phyloP scores from a whole-genome alignment of 2,329 filamentous ascomycete species.

The Penicillium psychrosexuale region DNA sequence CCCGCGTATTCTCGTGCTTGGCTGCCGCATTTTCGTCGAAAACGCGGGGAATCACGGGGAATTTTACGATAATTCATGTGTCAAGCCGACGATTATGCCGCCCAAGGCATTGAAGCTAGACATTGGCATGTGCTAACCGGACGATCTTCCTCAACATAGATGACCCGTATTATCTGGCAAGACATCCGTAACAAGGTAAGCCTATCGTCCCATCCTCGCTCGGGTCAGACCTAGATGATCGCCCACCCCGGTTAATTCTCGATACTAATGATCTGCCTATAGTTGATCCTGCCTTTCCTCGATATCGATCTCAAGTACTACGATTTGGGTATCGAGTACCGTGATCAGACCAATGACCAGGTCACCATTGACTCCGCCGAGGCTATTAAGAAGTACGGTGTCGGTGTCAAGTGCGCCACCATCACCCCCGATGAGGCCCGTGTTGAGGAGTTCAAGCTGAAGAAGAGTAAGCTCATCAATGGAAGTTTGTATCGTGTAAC shows the following conservation, averaged over 20 bases:
- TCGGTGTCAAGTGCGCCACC: constrained; percentile 98
- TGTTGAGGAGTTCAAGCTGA: constrained; percentile 96
- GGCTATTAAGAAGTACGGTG: constrained; percentile 98
- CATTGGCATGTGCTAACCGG: constrained; percentile 21
- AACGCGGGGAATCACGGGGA: constrained; percentile 36
- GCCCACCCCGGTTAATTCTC: not conserved
- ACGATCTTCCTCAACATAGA: constrained; percentile 50
- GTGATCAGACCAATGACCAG: constrained; percentile 93
- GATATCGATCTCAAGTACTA: constrained; percentile 99
- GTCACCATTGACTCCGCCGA: constrained; percentile 93
- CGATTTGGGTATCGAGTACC: constrained; percentile 87
- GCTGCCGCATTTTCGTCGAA: constrained; percentile 26
- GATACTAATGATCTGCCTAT: constrained; percentile 18
- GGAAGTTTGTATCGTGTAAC: not conserved
- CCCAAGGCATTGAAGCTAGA: not conserved
- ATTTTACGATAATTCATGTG: constrained; percentile 17
- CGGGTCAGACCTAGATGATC: constrained; percentile 18
- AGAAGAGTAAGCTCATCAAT: constrained; percentile 76
- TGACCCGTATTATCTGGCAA: constrained; percentile 99
- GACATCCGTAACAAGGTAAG: constrained; percentile 90
- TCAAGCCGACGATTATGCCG: constrained; percentile 13
- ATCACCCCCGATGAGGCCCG: constrained; percentile 97
- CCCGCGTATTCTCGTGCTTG: constrained; percentile 15
- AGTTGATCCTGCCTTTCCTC: constrained; percentile 91
- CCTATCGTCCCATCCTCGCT: constrained; percentile 12